Evolutionary conservation across 1,139 yeast species (phyloP), one percentile per base, ranked within the genome.

Genomic region (Yamadazyma sp.): DNA sequence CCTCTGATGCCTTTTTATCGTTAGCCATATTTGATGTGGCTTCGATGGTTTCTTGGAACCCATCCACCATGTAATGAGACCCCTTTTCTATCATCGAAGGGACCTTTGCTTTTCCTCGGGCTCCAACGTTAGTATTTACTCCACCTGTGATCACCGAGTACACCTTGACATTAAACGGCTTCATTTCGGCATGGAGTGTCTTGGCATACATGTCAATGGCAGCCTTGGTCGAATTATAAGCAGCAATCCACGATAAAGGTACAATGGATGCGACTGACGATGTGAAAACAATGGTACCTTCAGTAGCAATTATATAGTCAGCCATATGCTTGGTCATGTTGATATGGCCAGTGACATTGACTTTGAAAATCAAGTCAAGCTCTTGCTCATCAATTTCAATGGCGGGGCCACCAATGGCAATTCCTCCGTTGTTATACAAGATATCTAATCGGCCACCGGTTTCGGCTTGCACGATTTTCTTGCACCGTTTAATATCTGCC

Each of bases 81-180:
- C n/a, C n/a, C n/a, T n/a, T n/a, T n/a, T n/a, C 35, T 21, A 11
- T 35, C 31, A 3, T 40, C 34, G 9, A 23, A 14, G 17, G 35
- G n/a, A 8, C 14, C 17, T 4, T 13, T 15, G 5, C 8, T 29
- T 15, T 29, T 20, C 5, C 21, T 18, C 7, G 14, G 31, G 46
- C 51, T 37, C 45, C 42, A 22, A 67, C 62, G 11, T 59, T 64
- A 12, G 72, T 66, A 35, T 66, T 54, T 3, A 68, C 72, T 2
- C 68, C 71, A 2, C 74, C 73, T 6, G 73, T 65, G 30, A 67
- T 63, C 6, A 67, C 59, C 31, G 62, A 54, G 44, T 65, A 44
- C 12, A 49, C 53, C 31, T 39, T 65, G 4, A 68, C 73, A 1
- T 64, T 70, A 39, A 64, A 63, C 0, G 72, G 72, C 37, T 49